Evolutionary conservation across 345 rosid species (phyloP).

Genomic region (Hevea brasiliensis): DNA sequence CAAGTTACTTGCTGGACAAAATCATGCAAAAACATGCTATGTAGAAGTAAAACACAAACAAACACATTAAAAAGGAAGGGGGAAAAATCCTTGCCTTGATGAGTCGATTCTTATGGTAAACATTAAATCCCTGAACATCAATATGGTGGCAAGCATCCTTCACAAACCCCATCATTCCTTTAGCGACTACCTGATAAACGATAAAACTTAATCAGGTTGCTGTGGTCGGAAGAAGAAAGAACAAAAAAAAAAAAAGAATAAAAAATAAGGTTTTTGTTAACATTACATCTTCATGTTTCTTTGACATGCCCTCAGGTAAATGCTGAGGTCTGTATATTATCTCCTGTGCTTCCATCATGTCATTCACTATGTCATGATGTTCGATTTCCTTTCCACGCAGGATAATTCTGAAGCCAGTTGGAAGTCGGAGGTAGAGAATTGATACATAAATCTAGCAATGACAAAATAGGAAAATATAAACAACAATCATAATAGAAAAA

Average conservation of each 20-base stretch:
- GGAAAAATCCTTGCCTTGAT: slow-evolving; percentile 49
- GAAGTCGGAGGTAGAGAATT: slow-evolving; percentile 72
- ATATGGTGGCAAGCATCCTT: slow-evolving; percentile 74
- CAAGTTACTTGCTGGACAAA: too few species aligned
- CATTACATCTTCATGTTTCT: slow-evolving; percentile 38
- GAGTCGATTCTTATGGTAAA: slow-evolving; percentile 78
- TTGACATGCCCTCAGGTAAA: slow-evolving; percentile 26
- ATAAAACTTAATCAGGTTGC: background rate
- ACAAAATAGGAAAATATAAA: background rate
- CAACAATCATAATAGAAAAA: too few species aligned
- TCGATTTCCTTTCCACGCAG: slow-evolving; percentile 55
- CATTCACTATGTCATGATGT: slow-evolving; percentile 58
- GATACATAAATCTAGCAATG: slow-evolving; percentile 63
- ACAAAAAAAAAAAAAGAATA: background rate
- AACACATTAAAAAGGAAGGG: background rate
- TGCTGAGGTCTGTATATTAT: slow-evolving; percentile 49
- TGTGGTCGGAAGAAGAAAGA: background rate
- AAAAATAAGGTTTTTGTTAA: background rate
- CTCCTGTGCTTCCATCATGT: slow-evolving; percentile 52
- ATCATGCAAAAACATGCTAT: too few species aligned
- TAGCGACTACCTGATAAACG: slow-evolving; percentile 49
- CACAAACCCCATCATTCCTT: slow-evolving; percentile 63
- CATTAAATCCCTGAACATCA: slow-evolving; percentile 79
- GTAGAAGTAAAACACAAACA: background rate
- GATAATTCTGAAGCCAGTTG: slow-evolving; percentile 51